Evolutionary conservation across 306 rosid species (phyloP), one percentile per base, ranked within the genome.

Genomic region (Trichosanthes cucumerina): DNA sequence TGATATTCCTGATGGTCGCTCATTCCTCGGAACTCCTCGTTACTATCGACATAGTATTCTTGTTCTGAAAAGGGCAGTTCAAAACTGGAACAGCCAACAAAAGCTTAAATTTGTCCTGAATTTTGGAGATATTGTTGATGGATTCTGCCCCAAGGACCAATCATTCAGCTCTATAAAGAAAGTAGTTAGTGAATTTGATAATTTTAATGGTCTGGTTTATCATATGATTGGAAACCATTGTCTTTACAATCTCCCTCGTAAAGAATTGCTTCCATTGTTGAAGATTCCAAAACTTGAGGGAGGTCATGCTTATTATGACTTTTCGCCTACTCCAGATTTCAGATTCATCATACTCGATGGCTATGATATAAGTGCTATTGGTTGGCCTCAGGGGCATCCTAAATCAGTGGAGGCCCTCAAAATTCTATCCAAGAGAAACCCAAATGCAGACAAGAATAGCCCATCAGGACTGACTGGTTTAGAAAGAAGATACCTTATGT

Each of bases 171-270:
- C 93, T 19, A 93, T 92, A 41, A 85, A 84, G 75, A 92, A 84
- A 84, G 58, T 92, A 16, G 87, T 80, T 16, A 68, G 70, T 16
- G 91, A 90, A 82, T 92, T 92, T 54, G 88, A 87, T 39, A 83
- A 78, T 10, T 92, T 92, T 76, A 59, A 76, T 36, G 97, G 97
- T 71, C 86, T 86, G 1, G 90, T 88, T 49, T 88, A 90, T 86
- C 99, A 95, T 82, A 77, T 95, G 87, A 83, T 95, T 72, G 99
- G 99, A 66, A 95, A 95, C 75, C 99, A 95, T 80, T 95, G 99
- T 85, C 92, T 95, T 52, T 95, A 92, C 85, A 95, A 95, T 85
- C 97, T 95, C 75, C 97, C 97, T 21, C 97, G 93, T 43, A 54
- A 58, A 54, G 76, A 88, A 58, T 85, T 95, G 63, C 92, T 95